Evolutionary conservation across 192 early-diverging fungal genomes (phyloP), one percentile per base, ranked within the genome.

Genomic region (Entomortierella beljakovae): DNA sequence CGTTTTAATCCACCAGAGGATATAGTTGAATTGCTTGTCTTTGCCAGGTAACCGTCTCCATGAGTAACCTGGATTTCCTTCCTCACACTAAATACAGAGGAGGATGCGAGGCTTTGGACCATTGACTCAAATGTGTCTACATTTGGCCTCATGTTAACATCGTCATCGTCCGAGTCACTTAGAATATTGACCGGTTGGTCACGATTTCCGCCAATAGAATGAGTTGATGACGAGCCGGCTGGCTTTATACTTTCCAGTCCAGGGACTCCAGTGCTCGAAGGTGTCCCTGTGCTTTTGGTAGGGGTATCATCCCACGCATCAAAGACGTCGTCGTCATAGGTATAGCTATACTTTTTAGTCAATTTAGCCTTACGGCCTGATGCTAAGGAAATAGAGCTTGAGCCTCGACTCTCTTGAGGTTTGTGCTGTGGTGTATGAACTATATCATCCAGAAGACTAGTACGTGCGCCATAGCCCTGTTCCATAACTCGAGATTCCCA

Each of bases 161-260:
- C 23, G 3, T 48, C 65, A 18, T 50, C 55, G 13, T 50, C 55
- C 16, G 55, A 68, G 23, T 49, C 65, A 23, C 38, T 57, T 31
- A 57, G 3, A 35, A 58, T 48, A 25, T 48, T 57, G 33, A 68
- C 34, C 6, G 65, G 55, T 31, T 68, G 22, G 10, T 58, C 60
- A 13, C 29, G 46, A 46, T 49, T 49, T 42, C 60, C 46, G n/a
- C 20, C 43, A 4, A 46, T 2, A 46, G 43, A 2, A 46, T 20
- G 43, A 15, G 15, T 3, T 15, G 43, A 46, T 3, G 43, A 46
- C 29, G 22, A 20, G 4, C 25, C 8, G 25, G 43, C 20, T 11
- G 43, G 5, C 6, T 46, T 5, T 46, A 16, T 16, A 15, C 20
- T 46, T 11, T 46, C 20, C 5, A 15, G 43, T 46, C 2, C 20